Evolutionary conservation across 805 yeast genomes (phyloP).

Genomic region (Wickerhamiella brachini): DNA sequence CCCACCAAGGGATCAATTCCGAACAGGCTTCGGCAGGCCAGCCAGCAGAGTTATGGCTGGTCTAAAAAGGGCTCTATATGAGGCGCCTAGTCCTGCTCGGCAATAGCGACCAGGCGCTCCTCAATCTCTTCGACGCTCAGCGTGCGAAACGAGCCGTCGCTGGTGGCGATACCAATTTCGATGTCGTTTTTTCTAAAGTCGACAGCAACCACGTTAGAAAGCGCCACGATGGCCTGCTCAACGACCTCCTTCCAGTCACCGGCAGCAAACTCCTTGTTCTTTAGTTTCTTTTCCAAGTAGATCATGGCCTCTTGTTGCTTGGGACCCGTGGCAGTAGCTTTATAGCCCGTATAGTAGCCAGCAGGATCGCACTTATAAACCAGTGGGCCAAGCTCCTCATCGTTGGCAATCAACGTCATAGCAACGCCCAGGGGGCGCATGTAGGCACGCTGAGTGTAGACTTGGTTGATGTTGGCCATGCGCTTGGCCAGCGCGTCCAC

Average conservation of each 20-base stretch:
- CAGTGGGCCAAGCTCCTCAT: constrained; percentile 81
- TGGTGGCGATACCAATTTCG: constrained; percentile 80
- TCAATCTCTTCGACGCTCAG: constrained; percentile 82
- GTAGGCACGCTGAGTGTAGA: constrained; percentile 94
- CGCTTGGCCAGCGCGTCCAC: constrained; percentile 84
- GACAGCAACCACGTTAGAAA: constrained; percentile 77
- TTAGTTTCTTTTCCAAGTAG: constrained; percentile 77
- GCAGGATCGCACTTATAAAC: constrained; percentile 94
- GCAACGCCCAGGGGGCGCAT: constrained; percentile 98
- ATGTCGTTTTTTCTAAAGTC: constrained; percentile 89
- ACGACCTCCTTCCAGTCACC: constrained; percentile 86
- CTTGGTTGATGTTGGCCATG: constrained; percentile 89
- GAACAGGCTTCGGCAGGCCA: too few relatives aligned
- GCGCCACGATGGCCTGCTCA: constrained; percentile 75
- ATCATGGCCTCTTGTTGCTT: constrained; percentile 93
- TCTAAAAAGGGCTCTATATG: too few relatives aligned
- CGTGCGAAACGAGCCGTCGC: constrained; percentile 48
- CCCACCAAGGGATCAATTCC: too few relatives aligned
- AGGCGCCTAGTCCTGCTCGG: constrained; percentile 69
- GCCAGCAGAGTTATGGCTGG: too few relatives aligned
- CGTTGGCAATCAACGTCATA: constrained; percentile 73
- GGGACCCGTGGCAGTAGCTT: constrained; percentile 92
- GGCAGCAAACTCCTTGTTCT: constrained; percentile 50
- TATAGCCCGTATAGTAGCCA: constrained; percentile 81
- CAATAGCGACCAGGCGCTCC: constrained; percentile 83